Conservation (phyloP, 2,329 filamentous ascomycete species). For the Lecanicillium sp. region DNA sequence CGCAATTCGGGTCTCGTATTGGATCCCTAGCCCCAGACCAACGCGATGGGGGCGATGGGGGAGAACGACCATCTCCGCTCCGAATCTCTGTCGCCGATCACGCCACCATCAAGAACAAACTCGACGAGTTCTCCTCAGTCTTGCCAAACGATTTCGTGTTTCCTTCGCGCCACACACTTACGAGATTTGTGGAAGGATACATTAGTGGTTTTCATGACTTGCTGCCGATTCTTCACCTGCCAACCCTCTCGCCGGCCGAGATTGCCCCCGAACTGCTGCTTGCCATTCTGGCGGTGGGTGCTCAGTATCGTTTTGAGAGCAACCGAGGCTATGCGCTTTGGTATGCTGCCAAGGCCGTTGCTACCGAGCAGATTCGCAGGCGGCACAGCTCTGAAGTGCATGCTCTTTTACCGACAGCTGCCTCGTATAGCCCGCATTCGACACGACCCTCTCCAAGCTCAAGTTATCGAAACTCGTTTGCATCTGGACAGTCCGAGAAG, state of each 20-base stretch:
- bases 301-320: constrained; percentile 57
- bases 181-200: constrained; percentile 63
- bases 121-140: constrained; percentile 54
- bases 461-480: constrained; percentile 50
- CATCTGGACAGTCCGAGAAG: constrained; percentile 46
- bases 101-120: constrained; percentile 46
- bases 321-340: constrained; percentile 52
- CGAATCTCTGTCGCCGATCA: constrained; percentile 49
- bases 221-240: constrained; percentile 56
- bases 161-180: constrained; percentile 61
- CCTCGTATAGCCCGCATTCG: constrained; percentile 53
- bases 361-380: constrained; percentile 50
- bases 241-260: constrained; percentile 56
- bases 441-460: constrained; percentile 51
- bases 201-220: constrained; percentile 57
- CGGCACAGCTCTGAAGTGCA: constrained; percentile 50
- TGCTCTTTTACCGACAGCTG: constrained; percentile 46
- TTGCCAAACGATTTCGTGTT: constrained; percentile 57
- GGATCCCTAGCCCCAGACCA: constrained; percentile 45
- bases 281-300: constrained; percentile 59
- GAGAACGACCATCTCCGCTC: constrained; percentile 30
- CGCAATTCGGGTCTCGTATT: constrained; percentile 47
- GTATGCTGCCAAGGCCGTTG: constrained; percentile 53
- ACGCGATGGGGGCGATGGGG: constrained; percentile 30
- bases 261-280: constrained; percentile 61